Evolutionary conservation across 345 rosid genomes (phyloP).

Genomic region (Citrus cavaleriei): DNA sequence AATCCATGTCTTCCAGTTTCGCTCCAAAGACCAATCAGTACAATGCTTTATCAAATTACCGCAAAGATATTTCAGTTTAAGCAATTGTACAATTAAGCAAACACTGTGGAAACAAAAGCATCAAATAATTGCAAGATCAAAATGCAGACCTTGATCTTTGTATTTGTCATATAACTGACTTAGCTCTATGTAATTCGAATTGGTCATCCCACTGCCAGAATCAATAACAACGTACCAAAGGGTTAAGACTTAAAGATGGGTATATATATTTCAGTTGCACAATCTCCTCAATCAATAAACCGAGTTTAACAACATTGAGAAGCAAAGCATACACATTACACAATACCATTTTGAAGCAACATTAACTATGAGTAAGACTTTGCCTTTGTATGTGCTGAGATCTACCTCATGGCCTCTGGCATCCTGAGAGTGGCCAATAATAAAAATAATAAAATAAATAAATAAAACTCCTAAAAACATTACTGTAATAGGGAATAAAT

Average conservation of each 20-base stretch:
- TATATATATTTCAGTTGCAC: not conserved
- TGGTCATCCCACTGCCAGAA: slow-evolving; percentile 76
- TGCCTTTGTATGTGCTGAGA: slow-evolving; percentile 53
- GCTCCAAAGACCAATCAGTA: not conserved
- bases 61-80: not conserved
- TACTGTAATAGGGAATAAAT: not conserved
- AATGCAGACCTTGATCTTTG: slow-evolving; percentile 64
- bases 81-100: not conserved
- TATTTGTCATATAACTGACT: slow-evolving; percentile 69
- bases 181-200: slow-evolving; percentile 77
- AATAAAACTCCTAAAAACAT: not conserved
- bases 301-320: not conserved
- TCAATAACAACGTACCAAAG: not conserved
- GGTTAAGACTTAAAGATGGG: not conserved
- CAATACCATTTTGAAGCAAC: slow-evolving; percentile 68
- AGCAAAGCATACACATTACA: slow-evolving; percentile 13
- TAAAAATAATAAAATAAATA: not conserved
- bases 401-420: slow-evolving; percentile 50
- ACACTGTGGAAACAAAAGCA: not conserved
- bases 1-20: not conserved
- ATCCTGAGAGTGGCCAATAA: slow-evolving; percentile 34
- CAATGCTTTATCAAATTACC: not conserved
- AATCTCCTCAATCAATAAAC: not conserved
- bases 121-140: not conserved
- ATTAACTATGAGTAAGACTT: slow-evolving; percentile 61